Evolutionary conservation across 208 protist species (phyloP).

Genomic region (Leptomonas pyrrhocoris): DNA sequence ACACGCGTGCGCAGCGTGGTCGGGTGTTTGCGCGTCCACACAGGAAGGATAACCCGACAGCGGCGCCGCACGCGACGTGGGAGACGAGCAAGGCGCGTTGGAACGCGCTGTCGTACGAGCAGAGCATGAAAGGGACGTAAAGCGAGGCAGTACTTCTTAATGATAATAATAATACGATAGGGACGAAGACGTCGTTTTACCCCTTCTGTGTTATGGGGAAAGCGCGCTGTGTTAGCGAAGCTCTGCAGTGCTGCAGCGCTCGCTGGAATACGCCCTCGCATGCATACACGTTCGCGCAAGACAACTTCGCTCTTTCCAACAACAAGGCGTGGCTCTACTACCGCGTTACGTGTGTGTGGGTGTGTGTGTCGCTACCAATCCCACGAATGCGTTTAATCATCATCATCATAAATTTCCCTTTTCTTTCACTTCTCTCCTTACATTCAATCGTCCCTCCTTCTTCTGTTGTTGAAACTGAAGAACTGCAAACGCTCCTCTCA

Average conservation of each 20-base stretch:
- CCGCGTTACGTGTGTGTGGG: neutral
- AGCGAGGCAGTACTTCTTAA: no score
- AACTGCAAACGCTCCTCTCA: neutral
- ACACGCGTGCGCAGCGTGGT: constrained; percentile 33
- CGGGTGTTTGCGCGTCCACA: constrained; percentile 73
- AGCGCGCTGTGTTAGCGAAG: no score
- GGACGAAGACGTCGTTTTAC: no score
- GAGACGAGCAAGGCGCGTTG: constrained; percentile 28
- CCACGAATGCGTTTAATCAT: neutral
- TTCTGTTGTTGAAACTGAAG: neutral
- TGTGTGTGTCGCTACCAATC: neutral
- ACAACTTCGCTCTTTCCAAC: no score
- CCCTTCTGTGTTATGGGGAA: no score
- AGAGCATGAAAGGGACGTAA: constrained; percentile 64
- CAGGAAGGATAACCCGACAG: constrained; percentile 66
- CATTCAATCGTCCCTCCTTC: no score
- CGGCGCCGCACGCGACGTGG: constrained; percentile 52
- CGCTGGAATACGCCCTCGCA: no score
- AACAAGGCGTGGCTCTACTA: no score
- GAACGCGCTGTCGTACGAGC: constrained; percentile 44
- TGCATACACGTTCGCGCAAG: no score
- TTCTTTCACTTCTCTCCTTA: no score
- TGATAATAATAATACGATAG: no score
- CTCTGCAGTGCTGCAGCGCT: no score
- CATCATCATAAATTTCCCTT: neutral